These are phyloP conservation scores for Astragalus membranaceus DNA, from an alignment of 306 rosid species.

Conservation along the genomic window DNA sequence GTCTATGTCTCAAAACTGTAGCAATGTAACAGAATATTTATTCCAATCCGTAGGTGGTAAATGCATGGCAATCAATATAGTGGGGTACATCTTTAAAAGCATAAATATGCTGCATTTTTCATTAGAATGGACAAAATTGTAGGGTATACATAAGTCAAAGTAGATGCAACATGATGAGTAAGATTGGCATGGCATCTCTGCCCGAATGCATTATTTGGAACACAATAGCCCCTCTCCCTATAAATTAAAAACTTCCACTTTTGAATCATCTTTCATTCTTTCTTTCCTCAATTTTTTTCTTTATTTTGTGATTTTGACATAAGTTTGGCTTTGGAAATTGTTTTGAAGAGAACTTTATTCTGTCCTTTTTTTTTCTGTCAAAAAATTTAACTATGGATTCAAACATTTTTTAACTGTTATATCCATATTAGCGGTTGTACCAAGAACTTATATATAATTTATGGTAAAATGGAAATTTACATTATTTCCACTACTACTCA, in stretches of 20 bases:
- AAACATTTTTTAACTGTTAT: too few species aligned
- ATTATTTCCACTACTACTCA: too few species aligned
- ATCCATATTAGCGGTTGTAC: too few species aligned
- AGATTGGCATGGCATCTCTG: constrained; percentile 2
- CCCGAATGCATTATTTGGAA: not conserved
- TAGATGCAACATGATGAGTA: constrained; percentile 3
- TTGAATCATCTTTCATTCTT: not conserved
- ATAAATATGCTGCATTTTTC: constrained; percentile 17
- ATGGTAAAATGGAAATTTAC: too few species aligned
- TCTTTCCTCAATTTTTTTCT: not conserved
- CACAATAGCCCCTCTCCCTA: not conserved
- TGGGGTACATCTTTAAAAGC: constrained; percentile 18
- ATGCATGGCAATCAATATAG: constrained; percentile 31
- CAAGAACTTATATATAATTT: too few species aligned
- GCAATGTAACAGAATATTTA: constrained; percentile 29
- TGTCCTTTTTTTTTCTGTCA: not conserved
- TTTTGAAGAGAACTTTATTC: too few species aligned
- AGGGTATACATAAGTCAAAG: constrained; percentile 30
- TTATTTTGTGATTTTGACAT: not conserved
- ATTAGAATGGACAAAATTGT: constrained; percentile 29
- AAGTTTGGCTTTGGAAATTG: not conserved
- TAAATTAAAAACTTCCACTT: not conserved
- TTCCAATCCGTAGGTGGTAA: constrained; percentile 26
- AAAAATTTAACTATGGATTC: too few species aligned
- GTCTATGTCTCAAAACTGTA: constrained; percentile 16